phyloP scores from a whole-genome alignment of 768 basidiomycete species.

The Termitomyces sp. region DNA sequence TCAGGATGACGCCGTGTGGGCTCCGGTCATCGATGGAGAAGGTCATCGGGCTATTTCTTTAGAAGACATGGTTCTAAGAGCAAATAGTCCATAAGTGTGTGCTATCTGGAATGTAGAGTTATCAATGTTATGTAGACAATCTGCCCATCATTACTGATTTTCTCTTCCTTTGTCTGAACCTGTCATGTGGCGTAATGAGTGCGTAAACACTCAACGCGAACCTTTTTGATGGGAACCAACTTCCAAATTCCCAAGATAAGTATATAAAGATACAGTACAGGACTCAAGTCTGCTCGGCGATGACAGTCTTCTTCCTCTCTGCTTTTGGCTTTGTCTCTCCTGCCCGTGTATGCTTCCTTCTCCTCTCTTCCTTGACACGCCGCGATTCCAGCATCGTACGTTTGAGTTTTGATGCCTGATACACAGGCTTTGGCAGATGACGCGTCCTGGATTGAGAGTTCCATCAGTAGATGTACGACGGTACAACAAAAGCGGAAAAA shows the following conservation, averaged over 20 bases:
- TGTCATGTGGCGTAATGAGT: not conserved
- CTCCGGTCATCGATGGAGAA: constrained; percentile 49
- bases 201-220: not conserved
- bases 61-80: constrained; percentile 84
- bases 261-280: not conserved
- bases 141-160: no score
- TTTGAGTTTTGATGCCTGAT: constrained; percentile 85
- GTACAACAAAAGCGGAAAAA: constrained; percentile 5
- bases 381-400: constrained; percentile 88
- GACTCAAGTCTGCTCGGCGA: constrained; percentile 67
- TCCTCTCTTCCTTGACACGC: constrained; percentile 89
- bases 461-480: constrained; percentile 2
- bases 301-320: constrained; percentile 85
- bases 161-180: not conserved
- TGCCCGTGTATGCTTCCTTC: constrained; percentile 83
- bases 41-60: constrained; percentile 75
- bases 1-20: constrained; percentile 93
- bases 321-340: constrained; percentile 87
- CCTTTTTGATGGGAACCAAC: not conserved
- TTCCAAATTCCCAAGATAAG: not conserved
- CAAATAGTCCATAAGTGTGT: constrained; percentile 22
- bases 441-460: constrained; percentile 47
- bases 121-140: no score
- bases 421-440: constrained; percentile 87
- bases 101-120: not conserved